Conservation (phyloP, 768 basidiomycete genomes). For the Amanita pallidorosea region DNA sequence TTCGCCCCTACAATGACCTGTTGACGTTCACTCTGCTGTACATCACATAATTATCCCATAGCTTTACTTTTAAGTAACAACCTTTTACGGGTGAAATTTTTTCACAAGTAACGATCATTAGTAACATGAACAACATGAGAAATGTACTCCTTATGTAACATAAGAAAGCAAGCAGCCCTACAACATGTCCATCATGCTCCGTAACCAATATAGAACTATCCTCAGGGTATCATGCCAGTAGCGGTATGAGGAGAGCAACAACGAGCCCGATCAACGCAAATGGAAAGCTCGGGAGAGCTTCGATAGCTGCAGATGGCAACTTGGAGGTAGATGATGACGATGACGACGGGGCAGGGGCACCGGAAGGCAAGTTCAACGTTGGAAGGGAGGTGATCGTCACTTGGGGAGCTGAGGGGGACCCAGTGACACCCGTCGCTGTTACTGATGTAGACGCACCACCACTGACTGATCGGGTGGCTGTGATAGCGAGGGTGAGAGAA, state of each 20-base stretch:
- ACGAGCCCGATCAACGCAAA: not conserved
- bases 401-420: not conserved
- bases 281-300: not conserved
- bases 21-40: not conserved
- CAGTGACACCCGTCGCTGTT: too few relatives aligned
- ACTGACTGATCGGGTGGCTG: not conserved
- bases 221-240: not conserved
- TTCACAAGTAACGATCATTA: not conserved
- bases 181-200: too few relatives aligned
- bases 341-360: not conserved
- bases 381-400: too few relatives aligned
- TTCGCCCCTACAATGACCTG: not conserved
- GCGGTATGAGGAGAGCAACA: not conserved
- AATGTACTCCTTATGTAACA: too few relatives aligned
- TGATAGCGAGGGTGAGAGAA: not conserved
- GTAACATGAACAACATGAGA: not conserved
- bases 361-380: too few relatives aligned
- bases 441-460: too few relatives aligned
- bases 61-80: not conserved
- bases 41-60: not conserved
- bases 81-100: too few relatives aligned
- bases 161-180: not conserved
- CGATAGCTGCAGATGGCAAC: not conserved
- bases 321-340: not conserved
- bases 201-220: not conserved